These are phyloP conservation scores for Aplosporella prunicola DNA, from an alignment of 2,329 filamentous ascomycete species.

Conservation along the genomic window DNA sequence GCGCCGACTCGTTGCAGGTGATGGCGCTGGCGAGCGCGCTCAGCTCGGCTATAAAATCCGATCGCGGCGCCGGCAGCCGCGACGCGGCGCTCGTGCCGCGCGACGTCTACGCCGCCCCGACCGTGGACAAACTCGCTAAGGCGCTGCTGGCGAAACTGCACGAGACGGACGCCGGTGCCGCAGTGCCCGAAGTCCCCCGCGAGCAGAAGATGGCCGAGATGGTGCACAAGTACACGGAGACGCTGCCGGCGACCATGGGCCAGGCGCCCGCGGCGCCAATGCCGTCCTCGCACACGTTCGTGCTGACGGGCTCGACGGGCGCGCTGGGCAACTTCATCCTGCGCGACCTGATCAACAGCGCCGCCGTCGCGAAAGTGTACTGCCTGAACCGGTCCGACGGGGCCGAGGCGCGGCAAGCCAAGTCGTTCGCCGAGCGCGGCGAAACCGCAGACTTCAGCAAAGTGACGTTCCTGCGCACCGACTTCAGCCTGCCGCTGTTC, in stretches of 20 bases:
- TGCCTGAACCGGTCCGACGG: slow-evolving; percentile 13
- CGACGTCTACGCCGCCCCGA: slow-evolving; percentile 24
- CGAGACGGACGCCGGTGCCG: slow-evolving; percentile 4
- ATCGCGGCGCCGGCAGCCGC: slow-evolving; percentile 10
- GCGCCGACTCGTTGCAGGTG: slow-evolving; percentile 26
- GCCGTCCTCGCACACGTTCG: slow-evolving; percentile 8
- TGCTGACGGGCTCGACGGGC: slow-evolving; percentile 15
- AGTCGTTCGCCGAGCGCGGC: slow-evolving; percentile 7
- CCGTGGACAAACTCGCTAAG: slow-evolving; percentile 18
- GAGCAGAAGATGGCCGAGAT: slow-evolving; percentile 20
- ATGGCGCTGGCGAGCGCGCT: slow-evolving; percentile 17
- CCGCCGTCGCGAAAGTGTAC: slow-evolving; percentile 10
- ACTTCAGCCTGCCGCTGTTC: slow-evolving; percentile 11
- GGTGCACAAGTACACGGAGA: slow-evolving; percentile 21
- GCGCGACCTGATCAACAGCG: slow-evolving; percentile 10
- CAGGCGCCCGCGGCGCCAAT: neutral
- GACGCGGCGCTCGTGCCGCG: slow-evolving; percentile 18
- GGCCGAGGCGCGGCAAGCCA: slow-evolving; percentile 2
- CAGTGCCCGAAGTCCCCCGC: slow-evolving; percentile 5
- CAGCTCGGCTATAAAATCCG: slow-evolving; percentile 14
- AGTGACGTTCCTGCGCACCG: slow-evolving; percentile 9
- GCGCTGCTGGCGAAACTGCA: slow-evolving; percentile 13
- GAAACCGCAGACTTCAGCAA: slow-evolving; percentile 5
- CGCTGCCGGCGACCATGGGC: slow-evolving; percentile 10
- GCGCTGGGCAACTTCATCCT: slow-evolving; percentile 15